Evolutionary conservation across 148 eudicot genomes (phyloP).

Genomic region (Vaccinium myrtillus): DNA sequence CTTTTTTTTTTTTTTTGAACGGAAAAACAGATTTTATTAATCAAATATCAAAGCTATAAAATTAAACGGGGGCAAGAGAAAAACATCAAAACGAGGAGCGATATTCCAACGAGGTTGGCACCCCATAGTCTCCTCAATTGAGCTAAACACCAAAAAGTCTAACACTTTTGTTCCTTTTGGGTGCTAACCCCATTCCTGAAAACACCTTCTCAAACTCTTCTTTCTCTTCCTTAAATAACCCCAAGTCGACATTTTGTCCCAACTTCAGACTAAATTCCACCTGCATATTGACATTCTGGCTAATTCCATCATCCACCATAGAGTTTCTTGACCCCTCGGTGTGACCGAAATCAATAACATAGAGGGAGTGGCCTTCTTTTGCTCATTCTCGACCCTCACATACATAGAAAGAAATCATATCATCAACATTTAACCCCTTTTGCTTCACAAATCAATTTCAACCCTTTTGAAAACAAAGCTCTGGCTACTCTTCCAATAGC

Average conservation of each 20-base stretch:
- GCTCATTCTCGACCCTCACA: conserved; percentile 20
- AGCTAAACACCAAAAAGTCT: conserved; percentile 35
- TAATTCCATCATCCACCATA: neutral
- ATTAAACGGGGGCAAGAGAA: too few species aligned
- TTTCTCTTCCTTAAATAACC: neutral
- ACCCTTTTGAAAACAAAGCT: conserved; percentile 45
- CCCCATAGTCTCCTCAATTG: too few species aligned
- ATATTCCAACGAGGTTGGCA: too few species aligned
- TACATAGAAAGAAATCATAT: conserved; percentile 25
- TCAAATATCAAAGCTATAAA: too few species aligned
- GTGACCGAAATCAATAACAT: conserved; percentile 25
- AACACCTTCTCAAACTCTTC: neutral
- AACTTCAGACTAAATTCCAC: neutral
- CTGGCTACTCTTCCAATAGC: conserved; percentile 55
- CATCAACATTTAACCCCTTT: conserved; percentile 31
- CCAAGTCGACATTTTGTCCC: neutral
- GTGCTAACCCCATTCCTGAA: neutral
- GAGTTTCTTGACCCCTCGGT: neutral
- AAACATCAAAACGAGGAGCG: too few species aligned
- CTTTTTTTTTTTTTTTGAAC: too few species aligned
- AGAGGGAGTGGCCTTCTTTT: conserved; percentile 3
- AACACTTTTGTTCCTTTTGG: neutral
- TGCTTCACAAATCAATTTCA: conserved; percentile 50
- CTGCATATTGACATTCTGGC: neutral
- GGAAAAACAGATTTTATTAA: too few species aligned